phyloP scores from a whole-genome alignment of 164 flowering plant species.

The Dillenia turbinata region DNA sequence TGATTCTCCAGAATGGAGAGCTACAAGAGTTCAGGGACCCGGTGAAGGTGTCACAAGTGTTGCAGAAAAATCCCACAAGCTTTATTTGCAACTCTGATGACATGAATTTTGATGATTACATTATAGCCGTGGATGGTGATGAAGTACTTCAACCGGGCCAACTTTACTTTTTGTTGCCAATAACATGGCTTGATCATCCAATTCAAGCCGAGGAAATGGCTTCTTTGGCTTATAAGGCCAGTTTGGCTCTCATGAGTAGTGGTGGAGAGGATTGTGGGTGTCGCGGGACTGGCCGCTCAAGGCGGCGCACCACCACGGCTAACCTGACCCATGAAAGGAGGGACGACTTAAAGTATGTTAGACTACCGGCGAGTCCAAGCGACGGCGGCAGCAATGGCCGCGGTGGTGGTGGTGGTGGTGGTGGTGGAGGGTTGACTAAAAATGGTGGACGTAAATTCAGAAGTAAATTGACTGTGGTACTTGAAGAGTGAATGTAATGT shows the following conservation, averaged over 20 bases:
- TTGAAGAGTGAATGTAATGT: slow-evolving; percentile 13
- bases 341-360: background rate
- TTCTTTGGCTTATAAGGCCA: slow-evolving; percentile 89
- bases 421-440: slow-evolving; percentile 13
- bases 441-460: slow-evolving; percentile 12
- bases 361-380: background rate
- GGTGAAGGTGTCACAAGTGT: slow-evolving; percentile 56
- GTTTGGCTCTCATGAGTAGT: slow-evolving; percentile 35
- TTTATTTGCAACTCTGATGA: slow-evolving; percentile 89
- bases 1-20: slow-evolving; percentile 63
- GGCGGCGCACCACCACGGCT: slow-evolving; percentile 1
- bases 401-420: slow-evolving; percentile 3
- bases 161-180: slow-evolving; percentile 73
- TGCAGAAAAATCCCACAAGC: slow-evolving; percentile 45
- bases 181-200: slow-evolving; percentile 37
- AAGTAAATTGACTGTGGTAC: slow-evolving; percentile 24
- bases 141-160: slow-evolving; percentile 74
- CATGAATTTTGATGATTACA: slow-evolving; percentile 76
- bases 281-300: background rate
- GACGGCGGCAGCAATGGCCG: background rate
- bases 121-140: slow-evolving; percentile 47
- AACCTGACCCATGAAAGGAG: background rate
- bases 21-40: slow-evolving; percentile 70
- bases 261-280: slow-evolving; percentile 5
- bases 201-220: slow-evolving; percentile 76